Base-by-base conservation (phyloP, 805 yeast genomes). In the Starmerella floris region DNA sequence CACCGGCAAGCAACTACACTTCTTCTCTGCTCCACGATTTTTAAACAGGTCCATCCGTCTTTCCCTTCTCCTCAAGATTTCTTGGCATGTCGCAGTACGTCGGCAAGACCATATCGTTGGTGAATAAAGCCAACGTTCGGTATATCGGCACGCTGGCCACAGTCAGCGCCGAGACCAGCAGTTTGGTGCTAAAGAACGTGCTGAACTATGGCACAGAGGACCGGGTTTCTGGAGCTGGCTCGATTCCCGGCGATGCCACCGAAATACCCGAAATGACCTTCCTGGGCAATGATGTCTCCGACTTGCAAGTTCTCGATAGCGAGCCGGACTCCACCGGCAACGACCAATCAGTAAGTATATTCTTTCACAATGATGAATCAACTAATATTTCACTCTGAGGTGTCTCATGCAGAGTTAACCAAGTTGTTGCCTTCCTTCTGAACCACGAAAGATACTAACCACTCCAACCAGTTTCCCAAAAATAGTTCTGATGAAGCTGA, bases 31-130 rank as follows among this genome's bases (percentile, higher is more conserved):
- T n/a, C n/a, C n/a, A n/a, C n/a, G n/a, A n/a, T n/a, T n/a, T n/a
- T n/a, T n/a, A n/a, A n/a, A n/a, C n/a, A n/a, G n/a, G n/a, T n/a
- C n/a, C n/a, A n/a, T n/a, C n/a, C n/a, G n/a, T n/a, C n/a, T n/a
- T n/a, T n/a, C n/a, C n/a, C n/a, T n/a, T n/a, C n/a, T n/a, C n/a
- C n/a, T n/a, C n/a, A n/a, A n/a, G n/a, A n/a, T n/a, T n/a, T n/a
- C n/a, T n/a, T n/a, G n/a, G n/a, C 17, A 91, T 91, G 97, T 79
- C 96, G 36, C 85, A 85, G 57, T 87, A 79, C 62, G 81, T 85
- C 52, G 97, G 97, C 9, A 83, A 83, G 60, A 79, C 88, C 40
- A 83, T 85, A 53, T 76, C 91, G 22, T 68, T 84, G 59, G 73
- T 81, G 49, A 79, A 93, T 45, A 75, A 74, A 57, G 77, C 81